Conservation (phyloP, 2,329 filamentous ascomycete genomes). For the Stemphylium vesicarium region DNA sequence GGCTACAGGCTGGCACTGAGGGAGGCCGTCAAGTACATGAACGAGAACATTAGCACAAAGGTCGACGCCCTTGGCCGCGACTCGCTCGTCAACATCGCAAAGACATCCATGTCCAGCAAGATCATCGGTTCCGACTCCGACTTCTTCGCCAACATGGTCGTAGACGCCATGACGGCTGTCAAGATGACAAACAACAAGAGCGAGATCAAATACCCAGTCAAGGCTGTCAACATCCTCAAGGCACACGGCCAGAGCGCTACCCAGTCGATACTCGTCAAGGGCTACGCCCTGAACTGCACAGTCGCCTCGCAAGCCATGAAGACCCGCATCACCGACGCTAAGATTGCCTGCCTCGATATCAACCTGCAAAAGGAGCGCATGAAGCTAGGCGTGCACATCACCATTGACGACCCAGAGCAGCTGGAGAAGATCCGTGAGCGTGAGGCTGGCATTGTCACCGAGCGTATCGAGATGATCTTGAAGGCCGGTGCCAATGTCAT, state of each 20-base stretch:
- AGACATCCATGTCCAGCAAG: conserved; percentile 99
- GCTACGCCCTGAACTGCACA: conserved; percentile 97
- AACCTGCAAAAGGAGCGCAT: conserved; percentile 99
- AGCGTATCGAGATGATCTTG: conserved; percentile 95
- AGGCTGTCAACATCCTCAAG: conserved; percentile 98
- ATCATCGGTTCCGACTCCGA: conserved; percentile 95
- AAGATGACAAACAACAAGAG: conserved; percentile 89
- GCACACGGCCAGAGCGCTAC: conserved; percentile 91
- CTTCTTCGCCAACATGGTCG: conserved; percentile 97
- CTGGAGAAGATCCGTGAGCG: conserved; percentile 95
- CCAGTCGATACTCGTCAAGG: conserved; percentile 91
- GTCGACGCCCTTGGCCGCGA: conserved; percentile 91
- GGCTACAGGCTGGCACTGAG: conserved; percentile 94
- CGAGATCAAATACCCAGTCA: conserved; percentile 96
- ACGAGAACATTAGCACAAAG: conserved; percentile 96
- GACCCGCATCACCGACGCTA: conserved; percentile 88
- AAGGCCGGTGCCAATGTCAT: conserved; percentile 97
- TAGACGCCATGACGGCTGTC: conserved; percentile 94
- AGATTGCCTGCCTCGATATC: conserved; percentile 97
- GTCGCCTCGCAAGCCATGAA: conserved; percentile 98
- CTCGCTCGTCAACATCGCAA: conserved; percentile 91
- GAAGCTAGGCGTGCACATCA: conserved; percentile 99
- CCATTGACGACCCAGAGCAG: conserved; percentile 95
- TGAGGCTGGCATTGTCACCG: conserved; percentile 90
- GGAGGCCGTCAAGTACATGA: conserved; percentile 98